Evolutionary conservation across 2,329 filamentous ascomycete genomes (phyloP).

Genomic region (Fusarium pilosicola): DNA sequence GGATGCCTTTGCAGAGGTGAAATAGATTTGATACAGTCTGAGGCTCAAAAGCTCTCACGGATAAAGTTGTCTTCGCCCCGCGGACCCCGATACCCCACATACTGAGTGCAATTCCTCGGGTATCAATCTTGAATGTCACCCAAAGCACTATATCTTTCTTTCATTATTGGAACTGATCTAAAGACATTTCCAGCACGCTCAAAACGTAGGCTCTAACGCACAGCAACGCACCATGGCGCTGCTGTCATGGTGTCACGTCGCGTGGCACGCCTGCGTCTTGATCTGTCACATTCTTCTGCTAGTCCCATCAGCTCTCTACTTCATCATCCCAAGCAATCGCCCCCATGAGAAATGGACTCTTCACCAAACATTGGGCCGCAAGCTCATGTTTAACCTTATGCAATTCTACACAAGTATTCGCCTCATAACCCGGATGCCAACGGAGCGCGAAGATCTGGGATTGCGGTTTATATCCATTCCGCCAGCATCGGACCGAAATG

Average conservation of each 20-base stretch:
- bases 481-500: neutral
- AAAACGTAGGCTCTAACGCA: accelerated
- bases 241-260: neutral
- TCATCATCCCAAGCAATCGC: accelerated
- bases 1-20: constrained; percentile 48
- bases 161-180: accelerated
- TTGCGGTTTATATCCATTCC: neutral
- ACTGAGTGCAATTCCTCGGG: accelerated
- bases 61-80: accelerated
- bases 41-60: too few species aligned
- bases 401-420: neutral
- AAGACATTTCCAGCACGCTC: accelerated
- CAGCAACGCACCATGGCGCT: too few species aligned
- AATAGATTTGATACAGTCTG: constrained; percentile 17
- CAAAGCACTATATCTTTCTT: neutral
- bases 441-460: neutral
- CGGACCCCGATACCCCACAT: neutral
- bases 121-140: neutral
- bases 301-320: neutral
- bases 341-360: neutral
- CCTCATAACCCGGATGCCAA: neutral
- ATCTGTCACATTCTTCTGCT: neutral
- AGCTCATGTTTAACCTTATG: neutral
- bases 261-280: neutral
- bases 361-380: neutral